Evolutionary conservation across 345 rosid species (phyloP), one percentile per base, ranked within the genome.

Genomic region (Murraya koenigii): DNA sequence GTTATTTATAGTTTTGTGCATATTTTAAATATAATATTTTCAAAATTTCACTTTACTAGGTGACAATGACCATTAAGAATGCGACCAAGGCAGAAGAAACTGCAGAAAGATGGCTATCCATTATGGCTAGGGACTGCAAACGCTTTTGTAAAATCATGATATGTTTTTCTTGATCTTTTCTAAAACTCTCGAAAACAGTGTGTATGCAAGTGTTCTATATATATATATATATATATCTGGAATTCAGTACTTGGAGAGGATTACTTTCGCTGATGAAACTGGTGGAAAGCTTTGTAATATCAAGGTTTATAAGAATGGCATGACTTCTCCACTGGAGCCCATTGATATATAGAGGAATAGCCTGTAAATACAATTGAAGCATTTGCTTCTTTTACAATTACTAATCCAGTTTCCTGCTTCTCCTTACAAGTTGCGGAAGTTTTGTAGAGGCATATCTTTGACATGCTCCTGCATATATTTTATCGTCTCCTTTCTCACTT

Each of bases 141-240:
- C 93, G 97, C 20, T 96, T 96, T 78, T 90, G 97, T 78, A 96
- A 91, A 88, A 86, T 94, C 81, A 92, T 92, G 98, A 97, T 96
- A 64, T 36, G 88, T 83, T 80, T 81, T 72, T 14, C 3, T 41
- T 41, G 4, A 11, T 80, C 55, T 72, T 54, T 72, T 73, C 54
- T 38, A 17, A 25, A 22, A 35, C 72, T 38, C 68, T 28, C 23
- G 33, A 28, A 56, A 69, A 26, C 23, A 32, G 20, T 15, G 38
- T 47, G 10, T 44, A 1, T 49, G 15, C 47, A 11, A 2, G 47
- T 11, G 56, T 8, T 25, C 32, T 19, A 0, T 8, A 14, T 9
- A 10, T 54, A 11, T 58, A 1, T 56, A 6, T 71, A 2, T 6
- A 13, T 10, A 1, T n/a, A n/a, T 69, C 74, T 3, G 8, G 4